phyloP scores from a whole-genome alignment of 805 yeast genomes.

The Pichia pseudocactophila region DNA sequence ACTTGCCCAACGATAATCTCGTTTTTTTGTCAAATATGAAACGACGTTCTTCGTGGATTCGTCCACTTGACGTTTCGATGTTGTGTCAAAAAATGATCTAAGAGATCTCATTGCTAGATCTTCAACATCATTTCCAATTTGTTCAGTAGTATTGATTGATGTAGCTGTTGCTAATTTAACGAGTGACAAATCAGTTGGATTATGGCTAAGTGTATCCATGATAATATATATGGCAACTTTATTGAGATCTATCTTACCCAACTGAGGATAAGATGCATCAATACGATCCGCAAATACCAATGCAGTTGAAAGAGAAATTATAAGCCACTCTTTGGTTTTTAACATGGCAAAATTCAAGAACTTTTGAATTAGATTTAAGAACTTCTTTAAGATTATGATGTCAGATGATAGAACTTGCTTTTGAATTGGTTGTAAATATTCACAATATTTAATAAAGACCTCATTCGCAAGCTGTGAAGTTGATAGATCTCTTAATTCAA shows the following conservation, averaged over 20 bases:
- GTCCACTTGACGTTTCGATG: constrained; percentile 51
- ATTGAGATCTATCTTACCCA: constrained; percentile 14
- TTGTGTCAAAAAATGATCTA: constrained; percentile 53
- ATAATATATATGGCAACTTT: constrained; percentile 31
- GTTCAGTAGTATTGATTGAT: neutral
- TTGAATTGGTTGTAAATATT: constrained; percentile 21
- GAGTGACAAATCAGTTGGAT: constrained; percentile 14
- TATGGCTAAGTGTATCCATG: constrained; percentile 26
- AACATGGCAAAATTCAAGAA: constrained; percentile 21
- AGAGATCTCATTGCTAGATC: constrained; percentile 32
- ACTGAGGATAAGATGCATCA: constrained; percentile 16
- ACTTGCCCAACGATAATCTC: constrained; percentile 40
- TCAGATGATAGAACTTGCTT: constrained; percentile 37
- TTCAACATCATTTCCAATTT: constrained; percentile 6
- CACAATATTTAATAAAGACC: constrained; percentile 26
- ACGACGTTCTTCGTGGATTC: constrained; percentile 47
- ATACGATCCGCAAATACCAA: constrained; percentile 28
- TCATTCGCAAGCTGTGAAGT: constrained; percentile 40
- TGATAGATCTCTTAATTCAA: constrained; percentile 50
- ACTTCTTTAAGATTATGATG: constrained; percentile 32
- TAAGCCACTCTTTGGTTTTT: constrained; percentile 35
- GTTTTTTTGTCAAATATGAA: constrained; percentile 28
- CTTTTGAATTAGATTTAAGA: constrained; percentile 23
- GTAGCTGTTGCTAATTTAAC: constrained; percentile 10
- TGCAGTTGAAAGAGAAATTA: constrained; percentile 33